Base-by-base conservation (phyloP, 139 green algal genomes). In the Microglena sp. region DNA sequence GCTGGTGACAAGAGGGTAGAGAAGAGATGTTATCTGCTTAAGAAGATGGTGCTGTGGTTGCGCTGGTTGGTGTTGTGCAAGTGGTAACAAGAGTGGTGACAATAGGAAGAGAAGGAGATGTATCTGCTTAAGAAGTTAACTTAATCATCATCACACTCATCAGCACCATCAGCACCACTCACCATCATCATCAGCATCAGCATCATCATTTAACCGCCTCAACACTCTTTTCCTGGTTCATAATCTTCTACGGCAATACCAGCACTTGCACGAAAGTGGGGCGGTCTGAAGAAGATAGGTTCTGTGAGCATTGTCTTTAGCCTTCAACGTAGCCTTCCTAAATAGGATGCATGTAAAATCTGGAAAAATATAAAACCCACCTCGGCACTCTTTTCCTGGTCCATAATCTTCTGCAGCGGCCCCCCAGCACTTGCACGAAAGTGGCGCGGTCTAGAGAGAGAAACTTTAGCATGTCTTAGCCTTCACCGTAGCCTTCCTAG, bases 391-490 rank as follows among this genome's bases (percentile, higher is more conserved):
- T 81, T 81, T 66, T 81, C 69, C 62, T 77, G 75, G 11, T 56
- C 40, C 75, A 86, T 81, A 26, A 95, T 75, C 36, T 90, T 74
- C 67, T 94, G 70, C 45, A 94, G 72, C 67, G 94, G 71, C 46
- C 86, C 2, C 84, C 87, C 62, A 96, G 81, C 22, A 96, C 71
- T 63, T 87, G 73, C 21, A 84, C 74, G 59, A 97, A 95, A 1
- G 77, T 88, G 30, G 82, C 69, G 2, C 84, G 73, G 58, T 77
- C 74, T 54, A 97, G 79, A 8, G 78, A 75, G 2, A 96, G 72
- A 65, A 83, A 90, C 5, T 74, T 71, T 45, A 95, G 65, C 8
- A 76, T 31, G 4, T 87, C 0, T 81, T 29, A 8, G 64, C 82
- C 50, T 85, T 71, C 2, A 97, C 87, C 0, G 75, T 82, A 8